A percentile compares a stretch with the other conserved stretches of the same genome.
These are phyloP conservation scores for Scleroderma citrinum DNA, from an alignment of 768 basidiomycete genomes.

Conservation along the genomic window DNA sequence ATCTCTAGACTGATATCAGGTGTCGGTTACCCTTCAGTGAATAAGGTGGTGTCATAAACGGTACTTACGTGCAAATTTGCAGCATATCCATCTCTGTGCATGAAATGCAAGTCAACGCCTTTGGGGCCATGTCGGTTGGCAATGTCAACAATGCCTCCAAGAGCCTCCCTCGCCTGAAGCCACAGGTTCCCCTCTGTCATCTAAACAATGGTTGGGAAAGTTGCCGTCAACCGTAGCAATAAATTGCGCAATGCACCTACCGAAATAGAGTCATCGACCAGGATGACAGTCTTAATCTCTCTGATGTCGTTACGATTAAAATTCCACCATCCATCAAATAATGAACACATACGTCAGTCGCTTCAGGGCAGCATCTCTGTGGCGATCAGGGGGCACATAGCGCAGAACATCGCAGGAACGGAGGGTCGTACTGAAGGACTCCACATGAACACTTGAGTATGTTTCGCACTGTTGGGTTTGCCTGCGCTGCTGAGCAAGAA, in stretches of 20 bases:
- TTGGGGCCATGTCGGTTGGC: slow-evolving; percentile 32
- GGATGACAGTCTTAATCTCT: slow-evolving; percentile 37
- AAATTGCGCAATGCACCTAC: slow-evolving; percentile 13
- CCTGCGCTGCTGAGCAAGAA: slow-evolving; percentile 19
- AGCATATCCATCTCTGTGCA: slow-evolving; percentile 31
- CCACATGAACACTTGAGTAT: slow-evolving; percentile 8
- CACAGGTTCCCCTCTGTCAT: slow-evolving; percentile 39
- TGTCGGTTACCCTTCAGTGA: no score
- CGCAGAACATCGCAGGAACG: slow-evolving; percentile 24
- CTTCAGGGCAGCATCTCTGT: slow-evolving; percentile 17
- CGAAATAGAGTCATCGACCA: slow-evolving; percentile 38
- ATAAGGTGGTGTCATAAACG: background rate
- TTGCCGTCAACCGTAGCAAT: background rate
- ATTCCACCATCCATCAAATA: background rate
- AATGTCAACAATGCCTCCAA: slow-evolving; percentile 35
- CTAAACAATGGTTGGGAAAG: slow-evolving; percentile 8
- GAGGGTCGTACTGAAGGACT: slow-evolving; percentile 21
- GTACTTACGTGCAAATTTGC: slow-evolving; percentile 18
- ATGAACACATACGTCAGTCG: slow-evolving; percentile 23
- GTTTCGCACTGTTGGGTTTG: slow-evolving; percentile 11
- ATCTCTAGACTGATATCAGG: slow-evolving; percentile 12
- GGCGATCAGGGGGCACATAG: slow-evolving; percentile 12
- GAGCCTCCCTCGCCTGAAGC: slow-evolving; percentile 35
- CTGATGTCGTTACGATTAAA: slow-evolving; percentile 12
- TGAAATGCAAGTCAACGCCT: slow-evolving; percentile 39